Percentiles rank a stretch among this genome's conserved stretches.
These are phyloP conservation scores for Bipolaris zeicola DNA, from an alignment of 2,329 filamentous ascomycete genomes.

Conservation along the genomic window DNA sequence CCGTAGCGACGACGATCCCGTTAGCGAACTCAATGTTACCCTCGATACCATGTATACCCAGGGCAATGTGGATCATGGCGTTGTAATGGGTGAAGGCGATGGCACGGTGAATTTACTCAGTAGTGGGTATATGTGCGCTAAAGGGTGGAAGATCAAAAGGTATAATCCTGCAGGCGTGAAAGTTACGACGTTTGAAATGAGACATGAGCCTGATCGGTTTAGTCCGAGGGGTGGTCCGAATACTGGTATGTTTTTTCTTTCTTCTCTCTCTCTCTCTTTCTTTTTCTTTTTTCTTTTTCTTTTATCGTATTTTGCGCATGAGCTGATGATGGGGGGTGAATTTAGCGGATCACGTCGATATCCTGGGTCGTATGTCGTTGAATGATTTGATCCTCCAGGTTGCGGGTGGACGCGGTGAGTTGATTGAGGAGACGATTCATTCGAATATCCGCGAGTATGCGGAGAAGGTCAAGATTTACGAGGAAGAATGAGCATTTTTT, in stretches of 20 bases:
- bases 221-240: slow-evolving; percentile 75
- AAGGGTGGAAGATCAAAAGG: slow-evolving; percentile 89
- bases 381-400: slow-evolving; percentile 90
- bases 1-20: slow-evolving; percentile 68
- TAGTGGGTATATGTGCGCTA: slow-evolving; percentile 94
- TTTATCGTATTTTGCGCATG: too few species aligned
- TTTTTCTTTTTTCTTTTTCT: too few species aligned
- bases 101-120: slow-evolving; percentile 94
- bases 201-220: slow-evolving; percentile 91
- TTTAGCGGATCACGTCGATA: slow-evolving; percentile 89
- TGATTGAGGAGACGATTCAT: slow-evolving; percentile 76
- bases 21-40: slow-evolving; percentile 69
- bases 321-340: too few species aligned
- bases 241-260: slow-evolving; percentile 55
- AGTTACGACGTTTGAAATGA: slow-evolving; percentile 92
- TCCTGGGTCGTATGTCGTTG: slow-evolving; percentile 82
- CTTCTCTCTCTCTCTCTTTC: too few species aligned
- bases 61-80: slow-evolving; percentile 73
- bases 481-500: slow-evolving; percentile 47
- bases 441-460: slow-evolving; percentile 85
- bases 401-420: slow-evolving; percentile 80
- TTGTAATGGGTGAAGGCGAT: slow-evolving; percentile 95
- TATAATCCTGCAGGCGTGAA: slow-evolving; percentile 87
- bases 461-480: slow-evolving; percentile 79
- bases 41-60: slow-evolving; percentile 59